Percentiles rank a stretch among this genome's conserved stretches.
Conservation (phyloP, 768 basidiomycete genomes). For the Rhizopogon vesiculosus region DNA sequence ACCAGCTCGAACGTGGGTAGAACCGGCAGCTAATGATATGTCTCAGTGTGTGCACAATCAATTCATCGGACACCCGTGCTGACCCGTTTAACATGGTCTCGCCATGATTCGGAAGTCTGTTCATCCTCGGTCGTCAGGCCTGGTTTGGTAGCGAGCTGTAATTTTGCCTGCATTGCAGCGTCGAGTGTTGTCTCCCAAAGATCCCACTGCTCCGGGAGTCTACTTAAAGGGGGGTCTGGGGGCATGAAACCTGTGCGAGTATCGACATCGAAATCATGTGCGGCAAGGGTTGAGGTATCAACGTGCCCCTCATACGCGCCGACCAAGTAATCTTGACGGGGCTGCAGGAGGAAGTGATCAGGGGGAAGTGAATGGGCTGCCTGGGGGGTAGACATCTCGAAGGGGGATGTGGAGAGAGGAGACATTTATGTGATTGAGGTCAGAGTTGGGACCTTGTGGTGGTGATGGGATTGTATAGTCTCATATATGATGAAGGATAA, state of each 20-base stretch:
- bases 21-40: slow-evolving; percentile 44
- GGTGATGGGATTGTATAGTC: background rate
- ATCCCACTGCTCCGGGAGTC: slow-evolving; percentile 61
- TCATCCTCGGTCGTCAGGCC: slow-evolving; percentile 33
- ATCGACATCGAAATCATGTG: slow-evolving; percentile 91
- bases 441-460: background rate
- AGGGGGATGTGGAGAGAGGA: background rate
- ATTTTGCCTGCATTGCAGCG: slow-evolving; percentile 37
- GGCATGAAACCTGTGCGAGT: slow-evolving; percentile 91
- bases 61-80: slow-evolving; percentile 8
- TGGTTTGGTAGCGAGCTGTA: slow-evolving; percentile 54
- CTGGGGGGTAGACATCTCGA: background rate
- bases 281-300: slow-evolving; percentile 64
- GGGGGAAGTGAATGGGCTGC: slow-evolving; percentile 9
- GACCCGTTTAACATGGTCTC: slow-evolving; percentile 46
- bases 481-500: background rate
- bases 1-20: slow-evolving; percentile 43
- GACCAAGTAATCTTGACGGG: slow-evolving; percentile 26
- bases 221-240: slow-evolving; percentile 59
- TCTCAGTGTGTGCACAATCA: background rate
- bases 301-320: slow-evolving; percentile 19
- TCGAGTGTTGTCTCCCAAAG: slow-evolving; percentile 67
- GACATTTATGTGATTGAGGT: background rate
- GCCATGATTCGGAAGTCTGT: slow-evolving; percentile 46
- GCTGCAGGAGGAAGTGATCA: slow-evolving; percentile 31